Percentiles rank a stretch among this genome's conserved stretches.
Evolutionary conservation across 2,329 filamentous ascomycete genomes (phyloP).

Genomic region (Laburnicola sp.): DNA sequence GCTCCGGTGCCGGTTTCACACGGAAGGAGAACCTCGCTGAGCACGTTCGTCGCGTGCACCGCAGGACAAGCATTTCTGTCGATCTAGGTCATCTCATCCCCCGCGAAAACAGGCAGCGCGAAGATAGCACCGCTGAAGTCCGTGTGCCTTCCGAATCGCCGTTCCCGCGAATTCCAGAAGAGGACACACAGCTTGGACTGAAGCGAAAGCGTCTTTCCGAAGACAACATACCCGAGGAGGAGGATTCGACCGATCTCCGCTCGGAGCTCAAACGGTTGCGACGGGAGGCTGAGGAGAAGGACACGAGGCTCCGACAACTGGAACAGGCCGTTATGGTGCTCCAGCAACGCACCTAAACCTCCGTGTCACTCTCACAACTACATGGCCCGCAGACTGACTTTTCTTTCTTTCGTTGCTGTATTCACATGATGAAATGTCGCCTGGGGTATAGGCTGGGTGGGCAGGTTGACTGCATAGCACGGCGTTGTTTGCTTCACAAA

Average conservation of each 20-base stretch:
- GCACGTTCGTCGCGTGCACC: conserved; percentile 86
- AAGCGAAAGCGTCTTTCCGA: conserved; percentile 42
- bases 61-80: conserved; percentile 42
- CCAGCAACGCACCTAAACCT: conserved; percentile 31
- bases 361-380: conserved; percentile 12
- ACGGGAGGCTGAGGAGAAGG: conserved; percentile 48
- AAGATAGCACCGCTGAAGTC: conserved; percentile 24
- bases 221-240: conserved; percentile 25
- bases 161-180: conserved; percentile 28
- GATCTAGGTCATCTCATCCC: conserved; percentile 39
- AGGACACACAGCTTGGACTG: conserved; percentile 22
- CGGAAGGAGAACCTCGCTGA: conserved; percentile 93
- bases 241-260: conserved; percentile 39
- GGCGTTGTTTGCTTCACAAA: conserved; percentile 8
- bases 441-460: not conserved
- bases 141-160: conserved; percentile 30
- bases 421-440: not conserved
- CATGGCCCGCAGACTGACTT: conserved; percentile 11
- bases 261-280: conserved; percentile 48
- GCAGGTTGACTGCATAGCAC: conserved; percentile 13
- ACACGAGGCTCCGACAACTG: conserved; percentile 41
- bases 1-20: conserved; percentile 85
- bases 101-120: conserved; percentile 26
- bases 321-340: conserved; percentile 41
- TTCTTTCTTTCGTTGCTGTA: conserved; percentile 9